Conservation (phyloP, 495 filamentous ascomycete genomes). For the Lindgomyces ingoldianus region DNA sequence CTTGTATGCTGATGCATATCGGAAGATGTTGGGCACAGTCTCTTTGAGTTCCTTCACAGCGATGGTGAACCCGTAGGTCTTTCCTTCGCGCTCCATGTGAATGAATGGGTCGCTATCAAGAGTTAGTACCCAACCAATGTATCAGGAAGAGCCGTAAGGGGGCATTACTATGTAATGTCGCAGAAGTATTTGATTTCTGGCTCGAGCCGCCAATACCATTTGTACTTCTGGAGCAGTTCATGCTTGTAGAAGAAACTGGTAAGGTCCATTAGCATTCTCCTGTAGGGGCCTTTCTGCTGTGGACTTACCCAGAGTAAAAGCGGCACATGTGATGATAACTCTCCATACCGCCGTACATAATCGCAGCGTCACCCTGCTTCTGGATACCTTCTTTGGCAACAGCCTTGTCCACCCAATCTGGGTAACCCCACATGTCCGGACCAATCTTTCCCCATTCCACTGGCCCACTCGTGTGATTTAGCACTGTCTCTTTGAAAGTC, state of each 20-base stretch:
- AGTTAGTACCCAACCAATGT: slow-evolving; percentile 33
- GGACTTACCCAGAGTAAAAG: slow-evolving; percentile 90
- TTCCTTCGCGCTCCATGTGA: slow-evolving; percentile 87
- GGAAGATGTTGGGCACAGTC: slow-evolving; percentile 98
- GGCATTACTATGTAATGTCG: slow-evolving; percentile 94
- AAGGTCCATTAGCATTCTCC: not conserved
- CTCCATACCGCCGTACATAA: slow-evolving; percentile 99
- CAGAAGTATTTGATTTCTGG: slow-evolving; percentile 99
- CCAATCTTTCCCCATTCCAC: slow-evolving; percentile 97
- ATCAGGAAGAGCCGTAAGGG: not conserved
- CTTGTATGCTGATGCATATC: slow-evolving; percentile 99
- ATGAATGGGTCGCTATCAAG: slow-evolving; percentile 82
- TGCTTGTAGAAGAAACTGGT: slow-evolving; percentile 96
- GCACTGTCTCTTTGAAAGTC: slow-evolving; percentile 83
- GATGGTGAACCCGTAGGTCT: slow-evolving; percentile 99
- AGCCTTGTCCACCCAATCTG: slow-evolving; percentile 91
- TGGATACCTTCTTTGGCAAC: slow-evolving; percentile 93
- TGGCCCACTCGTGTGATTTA: slow-evolving; percentile 80
- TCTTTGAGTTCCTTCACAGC: slow-evolving; percentile 98
- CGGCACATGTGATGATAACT: slow-evolving; percentile 87
- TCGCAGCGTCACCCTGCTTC: slow-evolving; percentile 94
- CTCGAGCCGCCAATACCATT: slow-evolving; percentile 99
- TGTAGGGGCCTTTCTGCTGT: not conserved
- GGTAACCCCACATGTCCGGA: slow-evolving; percentile 89
- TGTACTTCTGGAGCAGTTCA: slow-evolving; percentile 89